Base-by-base conservation (phyloP, 257 asterid species). In the Cynanchum wilfordii region DNA sequence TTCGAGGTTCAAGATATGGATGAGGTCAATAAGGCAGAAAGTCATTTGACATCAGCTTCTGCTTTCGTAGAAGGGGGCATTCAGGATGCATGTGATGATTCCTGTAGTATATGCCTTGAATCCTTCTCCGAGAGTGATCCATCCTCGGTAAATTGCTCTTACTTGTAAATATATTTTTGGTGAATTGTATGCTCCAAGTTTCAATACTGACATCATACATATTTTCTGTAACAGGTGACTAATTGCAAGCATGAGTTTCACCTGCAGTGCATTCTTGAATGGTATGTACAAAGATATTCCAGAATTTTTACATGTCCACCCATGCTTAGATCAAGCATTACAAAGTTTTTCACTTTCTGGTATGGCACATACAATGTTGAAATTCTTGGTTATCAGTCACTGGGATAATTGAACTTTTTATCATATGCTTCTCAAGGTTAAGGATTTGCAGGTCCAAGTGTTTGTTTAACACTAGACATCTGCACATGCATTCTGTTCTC, bases 31-130 rank as follows among this genome's bases (percentile, higher is more conserved):
- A 76, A 78, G 74, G 79, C 79, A 73, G 96, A 82, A 80, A 40
- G 80, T 75, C 91, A 80, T 76, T 36, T 84, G 86, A 81, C 87
- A 68, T 93, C 98, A 76, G 92, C 96, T 20, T 96, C 91, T 33
- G 98, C 98, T 74, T 93, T 93, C 77, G 96, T 93, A 24, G 96
- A 91, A 87, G 98, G 96, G n/a, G 98, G 98, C 70, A 75, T 89
- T 75, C 98, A 91, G 74, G 97, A 93, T 74, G 89, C 97, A 7
- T 87, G 96, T 86, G 97, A 89, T 78, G 98, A 91, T 85, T 73
- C 97, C 58, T 93, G 98, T 76, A 93, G 98, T 89, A 93, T 93
- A 77, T 93, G 98, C 86, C 97, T 93, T 44, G 98, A 93, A 84
- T 86, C 82, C 19, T 93, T 93, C 82, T 79, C 76, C 58, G 93